Evolutionary conservation across 75 land plant species (phyloP).

Genomic region (Cupressus sempervirens): DNA sequence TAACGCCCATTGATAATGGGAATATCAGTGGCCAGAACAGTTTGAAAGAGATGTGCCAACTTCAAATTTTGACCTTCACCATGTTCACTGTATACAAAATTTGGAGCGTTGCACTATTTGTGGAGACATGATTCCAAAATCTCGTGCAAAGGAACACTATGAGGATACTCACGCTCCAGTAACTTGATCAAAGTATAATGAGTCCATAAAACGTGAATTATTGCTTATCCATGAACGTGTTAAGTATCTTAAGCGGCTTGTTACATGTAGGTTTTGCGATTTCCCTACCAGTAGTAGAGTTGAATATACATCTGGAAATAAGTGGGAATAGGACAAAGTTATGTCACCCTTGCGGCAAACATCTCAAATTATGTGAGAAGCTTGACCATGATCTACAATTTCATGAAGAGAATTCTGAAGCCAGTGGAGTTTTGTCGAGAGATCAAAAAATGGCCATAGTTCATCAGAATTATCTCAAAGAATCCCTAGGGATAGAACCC

Average conservation of each 20-base stretch:
- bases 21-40: no score
- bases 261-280: slow-evolving; percentile 76
- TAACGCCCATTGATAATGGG: no score
- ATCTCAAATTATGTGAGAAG: slow-evolving; percentile 66
- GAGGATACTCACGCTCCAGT: slow-evolving; percentile 39
- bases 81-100: slow-evolving; percentile 38
- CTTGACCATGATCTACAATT: slow-evolving; percentile 46
- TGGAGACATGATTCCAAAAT: slow-evolving; percentile 42
- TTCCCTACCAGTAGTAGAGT: slow-evolving; percentile 81
- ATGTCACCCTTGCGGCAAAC: slow-evolving; percentile 57
- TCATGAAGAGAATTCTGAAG: slow-evolving; percentile 23
- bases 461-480: slow-evolving; percentile 10
- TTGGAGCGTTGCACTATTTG: slow-evolving; percentile 37
- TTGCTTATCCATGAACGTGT: slow-evolving; percentile 59
- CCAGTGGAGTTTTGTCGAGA: slow-evolving; percentile 44
- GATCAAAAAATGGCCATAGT: not conserved
- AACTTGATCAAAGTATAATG: slow-evolving; percentile 64
- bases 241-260: slow-evolving; percentile 68
- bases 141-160: slow-evolving; percentile 34
- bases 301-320: slow-evolving; percentile 66
- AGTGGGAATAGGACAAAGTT: slow-evolving; percentile 86
- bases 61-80: slow-evolving; percentile 37
- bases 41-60: slow-evolving; percentile 36
- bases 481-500: slow-evolving; percentile 31
- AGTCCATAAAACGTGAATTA: slow-evolving; percentile 53